These are phyloP conservation scores for Barnettozyma salicaria DNA, from an alignment of 805 yeast species.

Conservation along the genomic window DNA sequence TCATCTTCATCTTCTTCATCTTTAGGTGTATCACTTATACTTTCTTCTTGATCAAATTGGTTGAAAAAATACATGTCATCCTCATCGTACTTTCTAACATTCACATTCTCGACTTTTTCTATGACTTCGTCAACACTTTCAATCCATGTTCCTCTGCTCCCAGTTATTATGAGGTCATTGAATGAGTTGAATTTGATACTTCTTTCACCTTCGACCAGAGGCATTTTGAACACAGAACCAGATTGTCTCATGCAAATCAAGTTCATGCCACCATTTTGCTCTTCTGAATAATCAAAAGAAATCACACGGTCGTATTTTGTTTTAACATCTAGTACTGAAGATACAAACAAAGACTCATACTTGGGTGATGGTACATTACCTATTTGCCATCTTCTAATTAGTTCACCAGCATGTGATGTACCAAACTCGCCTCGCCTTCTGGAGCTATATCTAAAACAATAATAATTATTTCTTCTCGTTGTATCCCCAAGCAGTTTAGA, in stretches of 20 bases:
- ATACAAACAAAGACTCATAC: conserved; percentile 61
- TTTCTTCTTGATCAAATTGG: conserved; percentile 6
- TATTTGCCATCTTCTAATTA: conserved; percentile 74
- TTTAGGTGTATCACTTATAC: conserved; percentile 1
- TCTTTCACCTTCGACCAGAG: conserved; percentile 60
- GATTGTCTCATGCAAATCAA: conserved; percentile 87
- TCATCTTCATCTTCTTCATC: conserved; percentile 14
- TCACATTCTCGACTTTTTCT: conserved; percentile 18
- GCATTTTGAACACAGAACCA: conserved; percentile 80
- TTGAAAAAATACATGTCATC: conserved; percentile 10
- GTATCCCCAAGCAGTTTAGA: conserved; percentile 57
- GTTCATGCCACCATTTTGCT: conserved; percentile 43
- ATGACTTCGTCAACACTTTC: conserved; percentile 29
- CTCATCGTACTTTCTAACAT: conserved; percentile 10
- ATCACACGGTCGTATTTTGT: conserved; percentile 78
- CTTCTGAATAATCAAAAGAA: conserved; percentile 63
- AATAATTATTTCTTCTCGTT: conserved; percentile 50
- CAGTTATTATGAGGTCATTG: conserved; percentile 58
- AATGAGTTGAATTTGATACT: conserved; percentile 59
- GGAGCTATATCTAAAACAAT: conserved; percentile 67
- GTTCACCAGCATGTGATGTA: conserved; percentile 71
- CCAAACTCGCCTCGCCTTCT: conserved; percentile 66
- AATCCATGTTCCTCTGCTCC: conserved; percentile 47
- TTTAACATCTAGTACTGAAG: conserved; percentile 66
- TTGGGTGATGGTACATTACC: conserved; percentile 46